Evolutionary conservation across 306 rosid species (phyloP), one percentile per base, ranked within the genome.

Genomic region (Abrus precatorius): DNA sequence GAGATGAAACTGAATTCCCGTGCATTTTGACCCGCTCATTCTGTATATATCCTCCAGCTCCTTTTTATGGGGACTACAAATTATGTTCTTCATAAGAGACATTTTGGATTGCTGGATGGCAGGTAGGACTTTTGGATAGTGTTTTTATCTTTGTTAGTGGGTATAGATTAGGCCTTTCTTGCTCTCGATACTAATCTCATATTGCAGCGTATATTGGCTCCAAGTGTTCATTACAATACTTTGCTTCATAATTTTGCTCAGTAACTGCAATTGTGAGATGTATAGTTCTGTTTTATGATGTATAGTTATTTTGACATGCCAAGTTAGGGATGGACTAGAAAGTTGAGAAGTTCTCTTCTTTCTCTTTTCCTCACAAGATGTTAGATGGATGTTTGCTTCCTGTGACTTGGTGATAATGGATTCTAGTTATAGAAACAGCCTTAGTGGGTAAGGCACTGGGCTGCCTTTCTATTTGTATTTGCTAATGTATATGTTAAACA

Each of bases 1-100:
- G 87, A 89, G 80, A 76, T 84, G 86, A 87, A 62, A 44, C 70
- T 29, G 33, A 79, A 11, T 9, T 33, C 76, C 75, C 32, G 36
- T 44, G 71, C 55, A 64, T 67, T 80, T 59, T 49, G 57, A 72
- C 33, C 72, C 20, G 20, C 20, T 20, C 20, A 20, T 41, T 43
- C 14, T 64, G 33, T 38, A 20, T 7, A 64, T 64, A 64, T 27
- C 50, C 50, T 40, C 6, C 32, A n/a, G 33, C 38, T 13, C 13
- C 33, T 38, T 64, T 64, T n/a, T 40, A 9, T 63, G 48, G 30
- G 45, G 47, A 66, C 38, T 33, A 20, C 72, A 32, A 67, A 27
- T 45, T 59, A 34, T 48, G 79, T 71, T 55, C 78, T 34, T 77
- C 50, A 13, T 59, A 36, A 13, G 64, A 47, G 50, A n/a, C 68